Base-by-base conservation (phyloP, 176 grass and related monocot species). In the Oryza coarctata region DNA sequence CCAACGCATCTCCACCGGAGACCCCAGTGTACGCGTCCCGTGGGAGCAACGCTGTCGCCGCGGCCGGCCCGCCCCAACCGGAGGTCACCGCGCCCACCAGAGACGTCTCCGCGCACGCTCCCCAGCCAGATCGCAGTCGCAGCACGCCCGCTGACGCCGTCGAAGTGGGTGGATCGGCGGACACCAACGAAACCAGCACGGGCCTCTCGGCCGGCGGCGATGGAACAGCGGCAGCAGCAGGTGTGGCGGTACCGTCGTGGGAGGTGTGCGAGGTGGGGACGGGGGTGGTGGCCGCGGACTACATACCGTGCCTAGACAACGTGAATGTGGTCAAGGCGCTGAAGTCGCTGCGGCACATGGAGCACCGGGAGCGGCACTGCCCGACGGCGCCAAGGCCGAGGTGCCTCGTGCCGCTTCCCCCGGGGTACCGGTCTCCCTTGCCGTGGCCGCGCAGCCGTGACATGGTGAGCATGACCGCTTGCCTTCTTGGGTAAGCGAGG, bases 391-490 rank as follows among this genome's bases (percentile, higher is more conserved):
- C 81, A 40, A 77, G 68, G 39, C 84, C 84, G 35, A 86, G 88
- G 38, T 98, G 95, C 26, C 83, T 98, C n/a, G 90, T 95, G 31
- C 88, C 92, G 8, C 75, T 98, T 26, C 88, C 95, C 2, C 17
- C 25, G 25, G 80, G 87, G 29, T 98, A 98, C 86, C 77, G 65
- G 65, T 67, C 81, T 44, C 92, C 90, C 1, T 28, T 98, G 52
- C 84, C 90, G 50, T 93, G 95, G 95, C 95, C 92, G n/a, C 89
- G 57, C 73, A 98, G 95, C 84, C 94, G 92, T 91, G 92, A 95
- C 72, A 95, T 98, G 95, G 95, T 98, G 84, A 94, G 95, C 86
- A 87, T 77, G 78, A 52, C 73, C 40, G 76, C 86, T 86, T 83
- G 35, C 70, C 38, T 89, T 79, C 87, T 85, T 94, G 31, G 77